A percentile compares a stretch with the other conserved stretches of the same genome.
Evolutionary conservation across 768 basidiomycete species (phyloP).

Genomic region (Tricholoma hemisulphureum): DNA sequence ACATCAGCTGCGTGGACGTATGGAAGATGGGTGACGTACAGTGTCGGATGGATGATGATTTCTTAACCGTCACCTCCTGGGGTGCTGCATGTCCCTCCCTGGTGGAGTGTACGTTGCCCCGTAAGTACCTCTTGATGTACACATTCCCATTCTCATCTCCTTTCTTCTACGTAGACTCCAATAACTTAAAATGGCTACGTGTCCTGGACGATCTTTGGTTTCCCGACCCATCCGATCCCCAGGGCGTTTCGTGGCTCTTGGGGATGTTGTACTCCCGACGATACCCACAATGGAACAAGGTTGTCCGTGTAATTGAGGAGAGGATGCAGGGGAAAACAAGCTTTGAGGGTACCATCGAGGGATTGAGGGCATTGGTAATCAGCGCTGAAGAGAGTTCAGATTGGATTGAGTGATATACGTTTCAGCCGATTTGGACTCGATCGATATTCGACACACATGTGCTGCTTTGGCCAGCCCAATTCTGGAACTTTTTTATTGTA

Average conservation of each 20-base stretch:
- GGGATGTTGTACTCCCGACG: slow-evolving; percentile 19
- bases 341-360: neutral
- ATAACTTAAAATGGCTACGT: slow-evolving; percentile 16
- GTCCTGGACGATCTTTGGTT: slow-evolving; percentile 18
- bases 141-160: neutral
- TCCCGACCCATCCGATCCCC: slow-evolving; percentile 26
- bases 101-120: slow-evolving; percentile 34
- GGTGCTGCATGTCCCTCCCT: slow-evolving; percentile 36
- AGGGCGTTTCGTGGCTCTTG: slow-evolving; percentile 24
- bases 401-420: neutral
- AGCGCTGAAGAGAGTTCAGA: neutral
- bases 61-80: slow-evolving; percentile 36
- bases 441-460: neutral
- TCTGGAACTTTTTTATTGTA: neutral
- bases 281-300: slow-evolving; percentile 21
- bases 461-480: neutral
- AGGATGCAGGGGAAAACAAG: neutral
- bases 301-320: slow-evolving; percentile 12
- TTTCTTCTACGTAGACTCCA: slow-evolving; percentile 5
- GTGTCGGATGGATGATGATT: slow-evolving; percentile 34
- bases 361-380: neutral
- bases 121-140: slow-evolving; percentile 21
- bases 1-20: slow-evolving; percentile 32
- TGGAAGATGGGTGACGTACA: slow-evolving; percentile 28
- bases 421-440: neutral